These are phyloP conservation scores for Populus alba DNA, from an alignment of 345 rosid species.

Conservation along the genomic window DNA sequence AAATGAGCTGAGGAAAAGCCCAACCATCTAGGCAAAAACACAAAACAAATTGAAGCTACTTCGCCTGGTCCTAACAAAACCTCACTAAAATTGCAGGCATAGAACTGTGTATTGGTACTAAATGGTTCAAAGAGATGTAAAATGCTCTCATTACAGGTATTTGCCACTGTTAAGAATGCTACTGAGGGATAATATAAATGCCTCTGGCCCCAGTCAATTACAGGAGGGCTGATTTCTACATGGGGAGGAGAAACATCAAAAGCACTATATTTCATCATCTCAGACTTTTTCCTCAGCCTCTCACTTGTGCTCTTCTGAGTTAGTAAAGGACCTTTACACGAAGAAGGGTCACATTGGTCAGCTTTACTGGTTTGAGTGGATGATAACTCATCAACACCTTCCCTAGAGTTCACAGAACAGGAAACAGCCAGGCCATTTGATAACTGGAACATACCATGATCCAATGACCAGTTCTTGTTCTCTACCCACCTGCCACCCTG, in stretches of 20 bases:
- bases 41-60: slow-evolving; percentile 56
- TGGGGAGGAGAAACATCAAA: slow-evolving; percentile 31
- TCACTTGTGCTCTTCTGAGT: slow-evolving; percentile 29
- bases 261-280: slow-evolving; percentile 32
- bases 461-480: slow-evolving; percentile 43
- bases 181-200: slow-evolving; percentile 51
- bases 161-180: slow-evolving; percentile 52
- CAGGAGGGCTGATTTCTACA: slow-evolving; percentile 51
- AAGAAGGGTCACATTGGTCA: slow-evolving; percentile 41
- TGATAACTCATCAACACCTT: slow-evolving; percentile 32
- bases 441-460: slow-evolving; percentile 42
- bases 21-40: slow-evolving; percentile 57
- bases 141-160: slow-evolving; percentile 55
- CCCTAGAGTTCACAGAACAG: slow-evolving; percentile 47
- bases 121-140: slow-evolving; percentile 59
- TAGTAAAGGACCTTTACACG: slow-evolving; percentile 38
- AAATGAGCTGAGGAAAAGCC: slow-evolving; percentile 59
- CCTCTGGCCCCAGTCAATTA: slow-evolving; percentile 59
- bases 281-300: slow-evolving; percentile 28
- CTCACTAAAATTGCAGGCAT: slow-evolving; percentile 60
- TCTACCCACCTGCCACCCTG: slow-evolving; percentile 28
- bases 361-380: slow-evolving; percentile 22
- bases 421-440: slow-evolving; percentile 48
- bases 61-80: slow-evolving; percentile 55
- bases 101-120: slow-evolving; percentile 57